A percentile compares a stretch with the other conserved stretches of the same genome.
phyloP scores from a whole-genome alignment of 768 basidiomycete species.

The Imleria badia region DNA sequence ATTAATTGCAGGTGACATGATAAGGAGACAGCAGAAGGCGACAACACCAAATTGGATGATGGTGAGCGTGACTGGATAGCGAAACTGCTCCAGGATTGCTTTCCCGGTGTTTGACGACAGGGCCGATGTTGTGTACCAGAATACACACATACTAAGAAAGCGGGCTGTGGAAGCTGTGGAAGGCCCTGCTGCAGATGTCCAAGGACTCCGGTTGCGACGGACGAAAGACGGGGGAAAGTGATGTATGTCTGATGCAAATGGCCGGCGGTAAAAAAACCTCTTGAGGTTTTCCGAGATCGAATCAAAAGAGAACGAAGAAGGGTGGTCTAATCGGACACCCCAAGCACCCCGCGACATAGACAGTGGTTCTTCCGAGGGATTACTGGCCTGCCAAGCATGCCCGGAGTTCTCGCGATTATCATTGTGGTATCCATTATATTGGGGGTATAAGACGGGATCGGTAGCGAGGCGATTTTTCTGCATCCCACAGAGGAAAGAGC shows the following conservation, averaged over 20 bases:
- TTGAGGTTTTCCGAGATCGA: conserved; percentile 16
- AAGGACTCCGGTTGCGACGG: conserved; percentile 24
- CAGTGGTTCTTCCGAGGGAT: conserved; percentile 10
- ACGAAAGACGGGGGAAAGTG: conserved; percentile 23
- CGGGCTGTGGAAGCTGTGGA: conserved; percentile 34
- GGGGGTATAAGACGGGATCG: conserved; percentile 16
- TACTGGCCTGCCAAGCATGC: conserved; percentile 26
- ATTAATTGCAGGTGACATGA: conserved; percentile 72
- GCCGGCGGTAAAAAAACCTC: conserved; percentile 17
- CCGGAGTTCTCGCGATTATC: conserved; percentile 14
- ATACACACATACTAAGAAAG: conserved; percentile 78
- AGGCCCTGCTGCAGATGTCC: conserved; percentile 12
- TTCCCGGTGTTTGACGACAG: conserved; percentile 97
- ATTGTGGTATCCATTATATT: conserved; percentile 18
- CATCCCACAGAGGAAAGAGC: conserved; percentile 19
- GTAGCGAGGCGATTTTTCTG: conserved; percentile 12
- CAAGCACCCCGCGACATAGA: conserved; percentile 7
- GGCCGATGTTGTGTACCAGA: conserved; percentile 95
- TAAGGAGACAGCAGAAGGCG: conserved; percentile 78
- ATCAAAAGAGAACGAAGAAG: conserved; percentile 7
- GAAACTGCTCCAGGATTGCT: conserved; percentile 87
- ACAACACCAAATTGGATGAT: conserved; percentile 98
- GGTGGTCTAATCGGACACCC: conserved; percentile 3
- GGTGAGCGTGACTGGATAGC: conserved; percentile 94
- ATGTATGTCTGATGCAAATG: conserved; percentile 12